phyloP scores from a whole-genome alignment of 176 grass and related monocot genomes.

The Zizania latifolia region DNA sequence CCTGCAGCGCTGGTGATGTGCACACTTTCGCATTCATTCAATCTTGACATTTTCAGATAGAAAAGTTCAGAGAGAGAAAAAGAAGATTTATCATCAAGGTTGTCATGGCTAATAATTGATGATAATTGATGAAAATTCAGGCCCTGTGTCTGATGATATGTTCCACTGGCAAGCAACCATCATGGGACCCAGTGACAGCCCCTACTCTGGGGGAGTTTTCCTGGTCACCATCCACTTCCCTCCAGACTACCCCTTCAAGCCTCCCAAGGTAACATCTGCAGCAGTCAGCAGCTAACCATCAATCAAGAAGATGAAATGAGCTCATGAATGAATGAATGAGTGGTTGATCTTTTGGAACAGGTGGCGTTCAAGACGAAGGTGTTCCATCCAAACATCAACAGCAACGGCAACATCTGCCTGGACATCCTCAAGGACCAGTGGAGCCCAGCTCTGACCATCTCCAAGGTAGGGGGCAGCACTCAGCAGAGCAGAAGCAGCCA shows the following conservation, averaged over 20 bases:
- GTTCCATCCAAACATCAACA: slow-evolving; percentile 84
- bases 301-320: not conserved
- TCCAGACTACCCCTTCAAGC: slow-evolving; percentile 76
- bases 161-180: slow-evolving; percentile 93
- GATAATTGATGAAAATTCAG: slow-evolving; percentile 14
- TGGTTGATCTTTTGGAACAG: slow-evolving; percentile 12
- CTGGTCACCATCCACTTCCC: slow-evolving; percentile 67
- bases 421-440: slow-evolving; percentile 91
- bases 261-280: slow-evolving; percentile 66
- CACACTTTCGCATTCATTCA: not conserved
- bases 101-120: not conserved
- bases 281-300: not conserved
- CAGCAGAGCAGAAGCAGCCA: too few species aligned
- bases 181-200: slow-evolving; percentile 60
- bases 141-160: slow-evolving; percentile 76
- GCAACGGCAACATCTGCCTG: slow-evolving; percentile 84
- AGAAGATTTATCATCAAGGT: too few species aligned
- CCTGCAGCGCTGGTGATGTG: slow-evolving; percentile 72
- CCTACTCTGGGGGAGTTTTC: slow-evolving; percentile 56
- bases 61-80: not conserved
- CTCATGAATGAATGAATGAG: not conserved
- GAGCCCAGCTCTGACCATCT: slow-evolving; percentile 75
- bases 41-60: not conserved
- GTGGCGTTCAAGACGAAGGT: slow-evolving; percentile 81
- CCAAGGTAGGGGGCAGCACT: slow-evolving; percentile 33